Conservation (phyloP, 2,329 filamentous ascomycete genomes). For the Clarireedia paspali region DNA sequence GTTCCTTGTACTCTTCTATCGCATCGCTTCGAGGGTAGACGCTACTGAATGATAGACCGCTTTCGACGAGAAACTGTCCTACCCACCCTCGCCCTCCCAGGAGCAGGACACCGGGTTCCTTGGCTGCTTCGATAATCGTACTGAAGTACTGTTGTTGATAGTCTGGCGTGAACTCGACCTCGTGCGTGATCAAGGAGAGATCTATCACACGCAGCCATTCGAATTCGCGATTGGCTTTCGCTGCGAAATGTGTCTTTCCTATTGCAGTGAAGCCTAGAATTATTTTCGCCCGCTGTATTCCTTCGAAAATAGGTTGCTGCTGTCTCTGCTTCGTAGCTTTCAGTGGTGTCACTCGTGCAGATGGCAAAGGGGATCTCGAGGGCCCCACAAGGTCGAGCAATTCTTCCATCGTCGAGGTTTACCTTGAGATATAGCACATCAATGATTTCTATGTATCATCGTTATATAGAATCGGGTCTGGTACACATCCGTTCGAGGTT, state of each 20-base stretch:
- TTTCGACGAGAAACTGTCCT: conserved; percentile 1
- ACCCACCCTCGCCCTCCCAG: conserved; percentile 6
- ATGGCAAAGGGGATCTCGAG: too few species aligned
- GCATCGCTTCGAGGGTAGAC: background rate
- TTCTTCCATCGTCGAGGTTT: too few species aligned
- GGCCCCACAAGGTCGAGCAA: too few species aligned
- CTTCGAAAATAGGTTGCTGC: background rate
- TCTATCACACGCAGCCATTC: conserved; percentile 8
- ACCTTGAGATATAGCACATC: too few species aligned
- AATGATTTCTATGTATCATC: too few species aligned
- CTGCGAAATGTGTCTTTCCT: conserved; percentile 4
- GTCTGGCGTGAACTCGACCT: background rate
- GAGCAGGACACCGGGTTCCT: background rate
- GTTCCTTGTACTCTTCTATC: conserved; percentile 1
- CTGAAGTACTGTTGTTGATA: background rate
- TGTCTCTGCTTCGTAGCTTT: too few species aligned
- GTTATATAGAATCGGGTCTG: too few species aligned
- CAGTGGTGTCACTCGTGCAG: too few species aligned
- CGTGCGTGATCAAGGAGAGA: background rate
- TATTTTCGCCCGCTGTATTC: conserved; percentile 1
- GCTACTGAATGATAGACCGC: background rate
- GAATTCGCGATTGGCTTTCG: conserved; percentile 5
- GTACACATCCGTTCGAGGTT: too few species aligned
- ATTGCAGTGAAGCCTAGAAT: conserved; percentile 1
- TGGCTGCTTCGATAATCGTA: conserved; percentile 1